Base-by-base conservation (phyloP, 768 basidiomycete species). In the Glaciozyma antarctica region DNA sequence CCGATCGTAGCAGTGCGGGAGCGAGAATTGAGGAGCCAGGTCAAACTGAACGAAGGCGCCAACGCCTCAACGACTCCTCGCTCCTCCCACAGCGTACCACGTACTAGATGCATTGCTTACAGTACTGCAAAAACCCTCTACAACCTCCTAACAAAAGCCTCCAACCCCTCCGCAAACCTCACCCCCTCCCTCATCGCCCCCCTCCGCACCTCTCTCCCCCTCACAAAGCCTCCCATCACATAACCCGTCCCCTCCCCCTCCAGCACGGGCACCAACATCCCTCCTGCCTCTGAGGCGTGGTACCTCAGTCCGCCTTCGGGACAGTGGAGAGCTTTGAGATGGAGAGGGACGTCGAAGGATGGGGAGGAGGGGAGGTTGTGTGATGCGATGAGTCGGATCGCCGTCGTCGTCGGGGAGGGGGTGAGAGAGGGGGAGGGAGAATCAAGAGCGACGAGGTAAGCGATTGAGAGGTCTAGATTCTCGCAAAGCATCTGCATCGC, bases 391-490 rank as follows among this genome's bases (percentile, higher is more conserved):
- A 69, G 68, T 2, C 38, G 38, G 13, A 41, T 34, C n/a, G n/a
- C n/a, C 34, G 34, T 34, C 34, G 34, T 5, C 10, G 34, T 5
- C 13, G 45, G 17, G 5, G 22, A 16, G 4, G 17, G 5, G 45
- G 16, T 34, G 16, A 12, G 64, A 61, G 13, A 22, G 24, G 13
- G 8, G 3, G 48, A 49, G 47, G 61, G 38, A 16, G 56, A 32
- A 49, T 52, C 58, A 55, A 67, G 64, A 30, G 48, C 38, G 61
- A 69, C 64, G 54, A 69, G 53, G 58, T 69, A 69, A 58, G 65
- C 64, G 28, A 69, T 57, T 1, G 52, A 24, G 44, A 69, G 68
- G 32, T 53, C 26, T 53, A 69, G 61, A 9, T 8, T 15, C 1
- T 54, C 10, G 1, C 64, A 64, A 49, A 69, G 64, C 0, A 60